phyloP scores from a whole-genome alignment of 305 asterid species.

The Fraxinus floribunda region DNA sequence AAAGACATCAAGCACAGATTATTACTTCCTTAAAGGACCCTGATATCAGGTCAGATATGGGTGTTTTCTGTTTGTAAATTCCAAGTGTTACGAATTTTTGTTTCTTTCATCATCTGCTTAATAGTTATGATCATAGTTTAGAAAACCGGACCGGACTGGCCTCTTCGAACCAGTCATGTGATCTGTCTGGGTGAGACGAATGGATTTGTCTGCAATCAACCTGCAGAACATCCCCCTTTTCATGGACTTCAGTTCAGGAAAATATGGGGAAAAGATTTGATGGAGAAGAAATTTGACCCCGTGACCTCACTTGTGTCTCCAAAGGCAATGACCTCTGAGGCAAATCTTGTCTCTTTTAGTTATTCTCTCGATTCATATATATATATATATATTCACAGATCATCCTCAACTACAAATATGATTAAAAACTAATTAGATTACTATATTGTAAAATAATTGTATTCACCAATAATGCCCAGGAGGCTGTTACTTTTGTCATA shows the following conservation, averaged over 20 bases:
- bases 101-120: neutral
- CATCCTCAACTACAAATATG: neutral
- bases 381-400: neutral
- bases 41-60: conserved; percentile 80
- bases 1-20: conserved; percentile 99
- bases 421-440: neutral
- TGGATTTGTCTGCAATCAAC: neutral
- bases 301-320: neutral
- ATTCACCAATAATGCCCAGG: neutral
- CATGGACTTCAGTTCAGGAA: neutral
- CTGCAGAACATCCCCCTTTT: neutral
- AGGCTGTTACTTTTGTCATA: neutral
- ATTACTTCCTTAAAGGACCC: conserved; percentile 98
- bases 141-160: neutral
- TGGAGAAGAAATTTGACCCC: neutral
- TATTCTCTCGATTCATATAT: neutral
- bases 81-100: neutral
- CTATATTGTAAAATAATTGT: neutral
- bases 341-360: neutral
- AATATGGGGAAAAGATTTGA: neutral
- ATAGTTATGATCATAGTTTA: neutral
- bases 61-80: conserved; percentile 22
- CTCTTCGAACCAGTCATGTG: neutral
- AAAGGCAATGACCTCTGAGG: neutral
- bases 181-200: neutral